Evolutionary conservation across 106 monocot genomes (phyloP).

Genomic region (Dendrobium chrysotoxum): DNA sequence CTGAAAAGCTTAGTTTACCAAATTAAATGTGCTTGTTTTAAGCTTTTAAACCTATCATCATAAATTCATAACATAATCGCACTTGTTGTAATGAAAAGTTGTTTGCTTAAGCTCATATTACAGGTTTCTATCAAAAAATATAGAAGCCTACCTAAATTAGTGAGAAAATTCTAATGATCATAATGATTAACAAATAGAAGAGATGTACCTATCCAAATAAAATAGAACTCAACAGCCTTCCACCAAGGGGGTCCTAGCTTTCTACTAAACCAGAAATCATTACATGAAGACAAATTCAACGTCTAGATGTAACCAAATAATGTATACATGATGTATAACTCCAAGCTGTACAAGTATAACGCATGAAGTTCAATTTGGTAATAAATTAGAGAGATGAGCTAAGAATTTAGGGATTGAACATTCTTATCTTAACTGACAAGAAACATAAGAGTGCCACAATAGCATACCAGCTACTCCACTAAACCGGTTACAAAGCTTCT

Average conservation of each 20-base stretch:
- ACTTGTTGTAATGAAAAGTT: not conserved
- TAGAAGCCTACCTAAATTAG: too few species aligned
- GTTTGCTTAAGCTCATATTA: not conserved
- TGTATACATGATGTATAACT: not conserved
- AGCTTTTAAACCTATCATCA: not conserved
- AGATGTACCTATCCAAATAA: not conserved
- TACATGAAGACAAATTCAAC: not conserved
- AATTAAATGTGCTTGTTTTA: not conserved
- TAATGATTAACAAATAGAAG: not conserved
- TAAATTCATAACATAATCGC: not conserved
- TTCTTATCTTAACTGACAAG: not conserved
- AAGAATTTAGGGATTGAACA: not conserved
- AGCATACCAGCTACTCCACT: conserved; percentile 68
- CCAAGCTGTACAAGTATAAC: not conserved
- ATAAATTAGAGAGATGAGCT: not conserved
- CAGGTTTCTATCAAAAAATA: too few species aligned
- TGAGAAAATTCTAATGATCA: too few species aligned
- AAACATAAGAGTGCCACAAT: not conserved
- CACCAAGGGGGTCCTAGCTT: not conserved
- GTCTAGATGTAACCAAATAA: not conserved
- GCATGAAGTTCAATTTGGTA: not conserved
- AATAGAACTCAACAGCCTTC: not conserved
- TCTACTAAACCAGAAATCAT: not conserved
- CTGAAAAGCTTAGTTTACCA: not conserved
- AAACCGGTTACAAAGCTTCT: conserved; percentile 95